Conservation (phyloP, 306 rosid genomes). For the Acacia acuminata region DNA sequence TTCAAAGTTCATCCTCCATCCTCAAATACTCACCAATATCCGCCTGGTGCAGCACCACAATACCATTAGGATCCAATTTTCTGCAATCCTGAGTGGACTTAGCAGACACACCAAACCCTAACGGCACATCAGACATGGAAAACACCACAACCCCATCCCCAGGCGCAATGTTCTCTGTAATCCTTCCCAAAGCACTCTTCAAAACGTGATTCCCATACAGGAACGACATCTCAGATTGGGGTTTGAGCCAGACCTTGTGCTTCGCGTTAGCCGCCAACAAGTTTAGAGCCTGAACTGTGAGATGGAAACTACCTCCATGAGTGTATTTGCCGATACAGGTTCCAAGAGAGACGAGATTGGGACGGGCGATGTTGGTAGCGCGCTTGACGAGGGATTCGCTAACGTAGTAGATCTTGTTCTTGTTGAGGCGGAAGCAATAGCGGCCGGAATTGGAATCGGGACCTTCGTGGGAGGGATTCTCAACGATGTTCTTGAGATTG, state of each 20-base stretch:
- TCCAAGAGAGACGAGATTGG: slow-evolving; percentile 66
- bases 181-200: slow-evolving; percentile 85
- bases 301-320: slow-evolving; percentile 83
- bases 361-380: slow-evolving; percentile 77
- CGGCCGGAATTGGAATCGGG: slow-evolving; percentile 71
- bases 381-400: slow-evolving; percentile 84
- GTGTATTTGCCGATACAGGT: slow-evolving; percentile 90
- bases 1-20: slow-evolving; percentile 90
- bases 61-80: slow-evolving; percentile 90
- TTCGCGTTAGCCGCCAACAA: slow-evolving; percentile 73
- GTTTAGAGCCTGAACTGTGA: slow-evolving; percentile 66
- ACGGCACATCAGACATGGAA: slow-evolving; percentile 84
- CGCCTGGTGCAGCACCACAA: slow-evolving; percentile 83
- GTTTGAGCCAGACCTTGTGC: slow-evolving; percentile 94
- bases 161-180: slow-evolving; percentile 68
- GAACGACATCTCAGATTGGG: slow-evolving; percentile 84
- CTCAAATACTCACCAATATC: slow-evolving; percentile 95
- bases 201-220: slow-evolving; percentile 84
- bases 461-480: slow-evolving; percentile 90
- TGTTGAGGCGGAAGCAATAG: slow-evolving; percentile 89
- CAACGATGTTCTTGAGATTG: slow-evolving; percentile 83
- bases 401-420: slow-evolving; percentile 75
- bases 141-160: slow-evolving; percentile 93
- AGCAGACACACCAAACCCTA: slow-evolving; percentile 89
- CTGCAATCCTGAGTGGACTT: slow-evolving; percentile 93